Conservation (phyloP, 1,284 basidiomycete genomes). For the Austroboletus olivaceoglutinosus region DNA sequence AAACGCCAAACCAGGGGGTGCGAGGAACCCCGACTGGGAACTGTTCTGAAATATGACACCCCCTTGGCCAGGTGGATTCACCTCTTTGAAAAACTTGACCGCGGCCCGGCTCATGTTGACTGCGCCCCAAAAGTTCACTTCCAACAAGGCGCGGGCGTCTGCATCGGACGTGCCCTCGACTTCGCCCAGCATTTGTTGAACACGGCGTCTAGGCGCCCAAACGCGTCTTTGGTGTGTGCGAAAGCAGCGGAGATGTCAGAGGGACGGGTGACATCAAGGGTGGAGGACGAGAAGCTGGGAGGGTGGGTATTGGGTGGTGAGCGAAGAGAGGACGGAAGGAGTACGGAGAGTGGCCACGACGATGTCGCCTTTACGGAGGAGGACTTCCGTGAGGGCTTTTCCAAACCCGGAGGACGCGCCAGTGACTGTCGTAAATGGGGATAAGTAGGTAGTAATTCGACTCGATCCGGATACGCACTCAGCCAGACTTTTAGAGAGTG, state of each 20-base stretch:
- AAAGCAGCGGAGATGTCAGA: slow-evolving; percentile 19
- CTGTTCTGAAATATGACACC: slow-evolving; percentile 17
- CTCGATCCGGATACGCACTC: slow-evolving; percentile 1
- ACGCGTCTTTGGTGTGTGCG: slow-evolving; percentile 2
- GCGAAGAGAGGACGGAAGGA: slow-evolving; percentile 23
- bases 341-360: slow-evolving; percentile 34
- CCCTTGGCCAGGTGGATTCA: slow-evolving; percentile 12
- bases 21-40: slow-evolving; percentile 10
- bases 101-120: slow-evolving; percentile 8
- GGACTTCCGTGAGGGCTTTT: slow-evolving; percentile 23
- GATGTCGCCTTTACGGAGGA: slow-evolving; percentile 30
- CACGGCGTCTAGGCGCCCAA: slow-evolving; percentile 18
- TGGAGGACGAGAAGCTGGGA: slow-evolving; percentile 10
- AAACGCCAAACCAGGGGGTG: slow-evolving; percentile 5
- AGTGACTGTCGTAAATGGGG: slow-evolving; percentile 23
- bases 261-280: slow-evolving; percentile 17
- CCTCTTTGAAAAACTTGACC: slow-evolving; percentile 18
- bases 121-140: slow-evolving; percentile 17
- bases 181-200: slow-evolving; percentile 20
- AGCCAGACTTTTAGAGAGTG: slow-evolving; percentile 14
- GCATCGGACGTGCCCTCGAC: slow-evolving; percentile 9
- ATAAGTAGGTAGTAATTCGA: not conserved
- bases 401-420: slow-evolving; percentile 37
- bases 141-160: slow-evolving; percentile 12
- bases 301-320: slow-evolving; percentile 14